Conservation (phyloP, 2,329 filamentous ascomycete genomes). For the Xylariales sp. region DNA sequence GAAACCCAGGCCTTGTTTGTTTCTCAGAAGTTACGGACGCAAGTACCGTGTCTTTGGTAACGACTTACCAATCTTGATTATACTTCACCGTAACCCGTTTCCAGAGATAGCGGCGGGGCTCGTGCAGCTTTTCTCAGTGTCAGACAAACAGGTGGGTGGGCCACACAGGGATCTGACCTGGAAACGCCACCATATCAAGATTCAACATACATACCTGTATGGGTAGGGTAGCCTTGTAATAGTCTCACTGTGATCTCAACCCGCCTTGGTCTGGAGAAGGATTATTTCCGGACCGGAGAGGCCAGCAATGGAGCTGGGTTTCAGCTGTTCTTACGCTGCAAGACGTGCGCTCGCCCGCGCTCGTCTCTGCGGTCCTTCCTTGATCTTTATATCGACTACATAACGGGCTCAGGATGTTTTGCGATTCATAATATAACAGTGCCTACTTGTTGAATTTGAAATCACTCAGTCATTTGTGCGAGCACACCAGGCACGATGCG, state of each 20-base stretch:
- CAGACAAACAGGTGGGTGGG: conserved; percentile 6
- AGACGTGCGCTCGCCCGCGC: not conserved
- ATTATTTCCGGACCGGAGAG: conserved; percentile 7
- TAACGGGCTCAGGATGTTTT: too few relatives aligned
- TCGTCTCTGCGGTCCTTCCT: not conserved
- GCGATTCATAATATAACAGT: too few relatives aligned
- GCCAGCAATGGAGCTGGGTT: too few relatives aligned
- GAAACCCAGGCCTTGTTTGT: too few relatives aligned
- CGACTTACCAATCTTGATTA: too few relatives aligned
- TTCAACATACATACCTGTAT: not conserved
- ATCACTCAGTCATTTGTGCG: not conserved
- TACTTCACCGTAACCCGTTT: not conserved
- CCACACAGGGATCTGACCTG: conserved; percentile 2
- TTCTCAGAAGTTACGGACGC: too few relatives aligned
- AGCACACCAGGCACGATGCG: not conserved
- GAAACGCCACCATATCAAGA: conserved; percentile 4
- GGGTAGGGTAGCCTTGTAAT: not conserved
- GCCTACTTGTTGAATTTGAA: too few relatives aligned
- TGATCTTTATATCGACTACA: too few relatives aligned
- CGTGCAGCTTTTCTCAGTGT: conserved; percentile 1
- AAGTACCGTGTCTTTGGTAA: too few relatives aligned
- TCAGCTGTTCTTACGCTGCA: not conserved
- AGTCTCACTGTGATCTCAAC: not conserved
- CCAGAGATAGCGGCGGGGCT: conserved; percentile 1
- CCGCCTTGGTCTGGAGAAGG: too few relatives aligned